Base-by-base conservation (phyloP, 192 early-diverging fungal species). In the Glomus cerebriforme region DNA sequence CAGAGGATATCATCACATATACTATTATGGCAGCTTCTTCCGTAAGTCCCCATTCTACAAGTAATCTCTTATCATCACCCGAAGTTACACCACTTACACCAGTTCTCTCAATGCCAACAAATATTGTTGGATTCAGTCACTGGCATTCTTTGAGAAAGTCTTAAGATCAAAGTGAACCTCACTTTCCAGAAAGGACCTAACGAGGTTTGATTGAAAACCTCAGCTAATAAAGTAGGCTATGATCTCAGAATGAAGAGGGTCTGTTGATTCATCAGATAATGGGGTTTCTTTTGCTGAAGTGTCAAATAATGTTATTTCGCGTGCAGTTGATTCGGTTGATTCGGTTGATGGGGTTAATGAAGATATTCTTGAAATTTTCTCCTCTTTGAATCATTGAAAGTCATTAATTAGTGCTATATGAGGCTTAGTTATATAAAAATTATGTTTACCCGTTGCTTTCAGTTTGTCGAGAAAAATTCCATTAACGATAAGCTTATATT, bases 41-140 rank as follows among this genome's bases (percentile, higher is more conserved):
- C 13, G 69, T 71, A 71, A 71, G 69, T 29, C 69, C 43, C 68
- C 66, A 49, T 2, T 71, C 27, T 26, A 47, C 26, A 71, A 71
- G 43, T 3, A 71, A 71, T 31, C 17, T 71, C 24, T 47, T 13
- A 71, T 71, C 43, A 29, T 71, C 69, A 49, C 43, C 69, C 29
- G 43, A 71, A 0, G 0, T 24, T 17, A 71, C 1, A 47, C 68
- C 68, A 45, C 66, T 39, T 68, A 64, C 29, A 64, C 34, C 66
- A 7, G 1, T 68, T 68, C 66, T 15, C 43, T 71, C 43, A 27
- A 71, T 49, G 1, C 69, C 69, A 47, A 71, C 3, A 15, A 29
- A 71, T 12, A 27, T 71, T 31, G 3, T 2, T 71, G 69, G 69
- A 49, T 45, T 12, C 43, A 71, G 3, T 27, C 4, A 12, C 43